phyloP scores from a whole-genome alignment of 768 basidiomycete genomes.

The Russula ochroleuca region DNA sequence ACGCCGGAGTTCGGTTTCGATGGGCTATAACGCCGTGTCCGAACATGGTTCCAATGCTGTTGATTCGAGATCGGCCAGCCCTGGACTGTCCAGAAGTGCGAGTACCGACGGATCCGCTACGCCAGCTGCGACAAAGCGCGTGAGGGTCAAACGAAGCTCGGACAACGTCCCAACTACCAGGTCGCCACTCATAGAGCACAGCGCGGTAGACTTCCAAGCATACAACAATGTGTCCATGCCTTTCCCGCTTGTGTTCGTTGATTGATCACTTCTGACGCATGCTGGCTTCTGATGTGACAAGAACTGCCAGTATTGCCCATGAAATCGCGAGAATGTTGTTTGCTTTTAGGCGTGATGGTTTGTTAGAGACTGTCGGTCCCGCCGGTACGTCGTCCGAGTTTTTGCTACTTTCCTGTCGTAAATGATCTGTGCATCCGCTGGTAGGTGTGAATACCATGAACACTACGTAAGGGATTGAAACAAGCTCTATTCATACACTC shows the following conservation, averaged over 20 bases:
- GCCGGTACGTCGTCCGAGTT: conserved; percentile 49
- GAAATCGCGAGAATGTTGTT: conserved; percentile 70
- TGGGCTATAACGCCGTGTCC: conserved; percentile 36
- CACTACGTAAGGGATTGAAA: conserved; percentile 44
- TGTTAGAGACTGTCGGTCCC: conserved; percentile 84
- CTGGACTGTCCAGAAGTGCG: conserved; percentile 11
- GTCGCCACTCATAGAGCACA: conserved; percentile 63
- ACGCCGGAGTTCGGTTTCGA: conserved; percentile 34
- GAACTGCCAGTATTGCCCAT: conserved; percentile 63
- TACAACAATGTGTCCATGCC: conserved; percentile 52
- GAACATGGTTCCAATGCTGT: conserved; percentile 26
- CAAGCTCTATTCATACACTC: conserved; percentile 10
- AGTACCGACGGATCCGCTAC: conserved; percentile 3
- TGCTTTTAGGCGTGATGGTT: conserved; percentile 71
- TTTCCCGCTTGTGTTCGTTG: conserved; percentile 67
- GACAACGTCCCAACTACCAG: conserved; percentile 43
- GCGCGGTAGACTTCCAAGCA: conserved; percentile 57
- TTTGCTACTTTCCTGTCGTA: background rate
- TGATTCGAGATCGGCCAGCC: conserved; percentile 16
- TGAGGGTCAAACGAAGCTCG: conserved; percentile 69
- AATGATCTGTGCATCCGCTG: conserved; percentile 7
- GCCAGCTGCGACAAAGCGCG: conserved; percentile 46
- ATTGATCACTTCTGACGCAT: conserved; percentile 29
- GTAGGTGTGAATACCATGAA: conserved; percentile 75
- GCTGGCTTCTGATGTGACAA: conserved; percentile 1